Percentiles rank a stretch among this genome's conserved stretches.
Evolutionary conservation across 2,329 filamentous ascomycete genomes (phyloP).

Genomic region (Nemania serpens): DNA sequence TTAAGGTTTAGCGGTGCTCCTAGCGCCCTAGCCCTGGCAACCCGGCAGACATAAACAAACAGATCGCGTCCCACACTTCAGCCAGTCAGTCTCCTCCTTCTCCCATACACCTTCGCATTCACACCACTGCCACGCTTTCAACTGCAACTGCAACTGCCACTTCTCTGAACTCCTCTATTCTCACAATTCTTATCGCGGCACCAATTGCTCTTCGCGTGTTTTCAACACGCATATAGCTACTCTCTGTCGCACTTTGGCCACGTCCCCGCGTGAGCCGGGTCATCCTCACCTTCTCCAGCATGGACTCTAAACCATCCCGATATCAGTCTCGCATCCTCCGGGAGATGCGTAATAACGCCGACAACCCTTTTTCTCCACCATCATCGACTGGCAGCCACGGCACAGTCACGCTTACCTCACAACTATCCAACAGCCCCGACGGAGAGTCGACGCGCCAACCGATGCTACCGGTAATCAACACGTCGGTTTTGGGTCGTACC

Average conservation of each 20-base stretch:
- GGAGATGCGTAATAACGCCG: constrained; percentile 44
- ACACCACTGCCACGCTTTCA: constrained; percentile 15
- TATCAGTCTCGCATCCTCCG: constrained; percentile 43
- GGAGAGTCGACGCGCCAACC: constrained; percentile 56
- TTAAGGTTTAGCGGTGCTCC: constrained; percentile 9
- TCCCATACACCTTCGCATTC: constrained; percentile 13
- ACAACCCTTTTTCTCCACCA: constrained; percentile 62
- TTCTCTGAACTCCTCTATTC: constrained; percentile 3
- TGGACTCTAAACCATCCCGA: constrained; percentile 37
- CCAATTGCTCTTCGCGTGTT: constrained; percentile 8
- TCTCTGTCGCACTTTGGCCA: constrained; percentile 3
- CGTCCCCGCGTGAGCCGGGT: constrained; percentile 23
- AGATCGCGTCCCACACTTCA: constrained; percentile 15
- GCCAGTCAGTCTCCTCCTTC: constrained; percentile 9
- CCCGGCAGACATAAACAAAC: constrained; percentile 22
- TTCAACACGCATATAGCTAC: constrained; percentile 3
- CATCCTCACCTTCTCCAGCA: constrained; percentile 19
- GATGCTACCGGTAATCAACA: constrained; percentile 35
- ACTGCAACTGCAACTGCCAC: constrained; percentile 20
- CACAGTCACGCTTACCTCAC: constrained; percentile 60
- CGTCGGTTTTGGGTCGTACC: constrained; percentile 48
- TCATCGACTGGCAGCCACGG: constrained; percentile 63
- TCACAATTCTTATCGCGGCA: constrained; percentile 9
- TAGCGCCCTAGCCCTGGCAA: constrained; percentile 9
- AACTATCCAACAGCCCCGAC: constrained; percentile 57